Evolutionary conservation across 129 eudicot genomes (phyloP), one percentile per base, ranked within the genome.

Genomic region (Lonicera japonica): DNA sequence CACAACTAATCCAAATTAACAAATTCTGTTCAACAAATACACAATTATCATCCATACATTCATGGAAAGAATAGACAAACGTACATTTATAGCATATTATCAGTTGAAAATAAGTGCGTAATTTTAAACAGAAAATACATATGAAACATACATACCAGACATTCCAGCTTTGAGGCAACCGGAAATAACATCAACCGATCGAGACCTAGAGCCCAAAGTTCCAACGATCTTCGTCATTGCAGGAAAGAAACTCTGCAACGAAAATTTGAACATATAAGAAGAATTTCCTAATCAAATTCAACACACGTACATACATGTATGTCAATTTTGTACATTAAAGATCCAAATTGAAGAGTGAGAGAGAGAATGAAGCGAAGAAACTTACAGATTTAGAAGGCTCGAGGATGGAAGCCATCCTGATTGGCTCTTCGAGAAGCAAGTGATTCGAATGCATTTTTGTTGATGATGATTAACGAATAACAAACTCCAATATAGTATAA

Each of bases 141-240:
- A 38, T 38, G 5, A 57, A 56, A 21, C 23, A 48, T 13, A 24
- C 46, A 29, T 75, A 83, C 95, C 95, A 19, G 95, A 80, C 95
- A 86, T 83, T 63, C 97, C 95, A 67, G 86, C 88, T 56, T 80
- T 80, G 23, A 90, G 91, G 66, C 90, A 90, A 40, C 74, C 80
- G 54, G 95, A 80, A 56, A 90, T 76, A 67, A 69, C 75, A 25
- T 90, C 91, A 8, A 86, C 87, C 41, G 97, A 83, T 74, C 95
- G 88, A 39, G 97, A 90, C n/a, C 77, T 73, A 12, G 97, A 83
- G 13, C 97, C 97, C 67, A 90, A 62, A 21, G 97, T 90, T 70
- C 97, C 97, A 5, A 90, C 97, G 50, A 90, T 90, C 74, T 90
- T 90, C 0, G 97, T 83, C 97, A 90, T 83, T 20, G 97, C 95